These are phyloP conservation scores for Hansenula lynferdii DNA, from an alignment of 1,139 yeast species.

Conservation along the genomic window DNA sequence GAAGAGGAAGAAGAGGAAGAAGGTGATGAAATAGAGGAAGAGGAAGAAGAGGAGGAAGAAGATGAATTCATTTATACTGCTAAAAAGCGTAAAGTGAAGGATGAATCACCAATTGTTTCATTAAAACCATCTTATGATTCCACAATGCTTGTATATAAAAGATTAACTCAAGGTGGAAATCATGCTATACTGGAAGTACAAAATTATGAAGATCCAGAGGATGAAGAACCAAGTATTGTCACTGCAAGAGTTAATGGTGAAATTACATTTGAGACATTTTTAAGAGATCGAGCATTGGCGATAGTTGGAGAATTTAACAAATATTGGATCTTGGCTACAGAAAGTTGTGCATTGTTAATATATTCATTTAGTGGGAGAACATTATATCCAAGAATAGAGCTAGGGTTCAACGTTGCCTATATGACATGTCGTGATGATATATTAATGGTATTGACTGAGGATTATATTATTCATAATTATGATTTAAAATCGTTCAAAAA, in stretches of 20 bases:
- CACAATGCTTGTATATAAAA: slow-evolving; percentile 4
- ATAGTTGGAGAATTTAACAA: slow-evolving; percentile 25
- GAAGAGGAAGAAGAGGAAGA: slow-evolving; percentile 30
- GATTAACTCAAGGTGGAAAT: slow-evolving; percentile 21
- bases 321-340: slow-evolving; percentile 53
- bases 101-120: slow-evolving; percentile 4
- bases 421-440: slow-evolving; percentile 36
- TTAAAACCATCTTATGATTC: slow-evolving; percentile 11
- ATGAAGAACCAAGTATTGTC: slow-evolving; percentile 47
- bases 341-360: slow-evolving; percentile 55
- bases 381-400: slow-evolving; percentile 45
- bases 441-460: slow-evolving; percentile 45
- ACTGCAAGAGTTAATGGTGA: slow-evolving; percentile 37
- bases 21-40: slow-evolving; percentile 26
- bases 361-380: slow-evolving; percentile 54
- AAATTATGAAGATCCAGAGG: slow-evolving; percentile 26
- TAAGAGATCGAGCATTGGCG: slow-evolving; percentile 44
- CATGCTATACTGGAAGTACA: slow-evolving; percentile 18
- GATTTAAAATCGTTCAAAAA: slow-evolving; percentile 31
- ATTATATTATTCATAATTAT: slow-evolving; percentile 49
- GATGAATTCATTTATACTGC: not conserved
- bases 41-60: slow-evolving; percentile 21
- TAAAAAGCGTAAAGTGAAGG: slow-evolving; percentile 7
- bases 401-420: slow-evolving; percentile 47
- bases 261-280: slow-evolving; percentile 39